Percentiles rank a stretch among this genome's conserved stretches.
Evolutionary conservation across 768 basidiomycete species (phyloP).

Genomic region (Postia placenta): DNA sequence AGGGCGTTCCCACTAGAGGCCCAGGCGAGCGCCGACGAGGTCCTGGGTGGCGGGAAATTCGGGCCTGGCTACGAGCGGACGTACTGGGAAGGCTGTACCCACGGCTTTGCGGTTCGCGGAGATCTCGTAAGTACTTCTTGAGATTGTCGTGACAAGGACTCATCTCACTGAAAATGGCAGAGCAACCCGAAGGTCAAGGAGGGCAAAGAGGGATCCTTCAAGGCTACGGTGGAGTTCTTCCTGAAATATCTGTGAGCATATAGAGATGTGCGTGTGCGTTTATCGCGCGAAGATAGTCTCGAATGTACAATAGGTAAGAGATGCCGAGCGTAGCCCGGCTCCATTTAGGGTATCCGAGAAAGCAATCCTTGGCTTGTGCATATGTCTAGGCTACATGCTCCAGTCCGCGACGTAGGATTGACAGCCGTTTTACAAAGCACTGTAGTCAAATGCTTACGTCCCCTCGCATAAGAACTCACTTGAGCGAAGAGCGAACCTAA

Average conservation of each 20-base stretch:
- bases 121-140: slow-evolving; percentile 19
- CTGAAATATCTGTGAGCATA: slow-evolving; percentile 26
- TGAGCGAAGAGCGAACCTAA: too few species aligned
- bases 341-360: too few species aligned
- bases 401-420: too few species aligned
- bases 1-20: slow-evolving; percentile 26
- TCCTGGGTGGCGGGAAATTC: slow-evolving; percentile 35
- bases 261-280: too few species aligned
- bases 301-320: too few species aligned
- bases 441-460: too few species aligned
- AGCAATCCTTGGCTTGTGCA: too few species aligned
- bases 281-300: too few species aligned
- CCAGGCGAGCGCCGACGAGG: slow-evolving; percentile 30
- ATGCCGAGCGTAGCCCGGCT: too few species aligned
- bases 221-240: slow-evolving; percentile 49
- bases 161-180: slow-evolving; percentile 6
- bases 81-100: slow-evolving; percentile 24
- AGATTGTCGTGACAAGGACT: neutral
- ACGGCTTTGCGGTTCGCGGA: slow-evolving; percentile 38
- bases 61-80: slow-evolving; percentile 32
- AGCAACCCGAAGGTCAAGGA: slow-evolving; percentile 44
- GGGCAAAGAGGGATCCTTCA: slow-evolving; percentile 59
- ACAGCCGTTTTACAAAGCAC: too few species aligned
- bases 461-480: too few species aligned
- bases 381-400: too few species aligned